These are phyloP conservation scores for Lithocarpus polystachyus DNA, from an alignment of 306 rosid genomes.

Conservation along the genomic window DNA sequence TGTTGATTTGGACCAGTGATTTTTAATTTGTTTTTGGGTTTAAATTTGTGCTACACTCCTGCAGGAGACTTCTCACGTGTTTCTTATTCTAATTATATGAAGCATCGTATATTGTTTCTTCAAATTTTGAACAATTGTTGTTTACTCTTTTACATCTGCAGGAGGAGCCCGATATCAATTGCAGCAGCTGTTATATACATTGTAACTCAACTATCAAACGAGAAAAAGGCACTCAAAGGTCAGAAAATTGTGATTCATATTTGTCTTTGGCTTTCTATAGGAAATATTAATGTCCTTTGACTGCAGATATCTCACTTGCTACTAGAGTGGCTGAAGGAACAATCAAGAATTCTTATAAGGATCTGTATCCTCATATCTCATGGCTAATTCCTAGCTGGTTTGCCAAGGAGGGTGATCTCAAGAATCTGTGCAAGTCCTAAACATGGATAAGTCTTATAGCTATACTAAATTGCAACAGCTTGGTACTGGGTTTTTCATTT, in stretches of 20 bases:
- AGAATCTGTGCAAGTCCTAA: conserved; percentile 82
- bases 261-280: neutral
- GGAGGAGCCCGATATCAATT: conserved; percentile 97
- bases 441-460: conserved; percentile 27
- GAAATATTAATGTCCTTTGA: neutral
- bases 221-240: conserved; percentile 91
- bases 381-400: conserved; percentile 88
- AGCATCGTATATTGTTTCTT: too few relatives aligned
- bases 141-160: conserved; percentile 18
- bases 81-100: too few relatives aligned
- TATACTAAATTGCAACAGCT: neutral
- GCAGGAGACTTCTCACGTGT: too few relatives aligned
- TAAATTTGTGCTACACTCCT: too few relatives aligned
- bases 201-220: conserved; percentile 84
- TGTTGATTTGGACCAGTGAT: too few relatives aligned
- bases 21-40: too few relatives aligned
- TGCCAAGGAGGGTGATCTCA: conserved; percentile 79
- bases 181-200: conserved; percentile 94
- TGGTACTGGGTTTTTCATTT: too few relatives aligned
- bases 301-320: conserved; percentile 80
- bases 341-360: conserved; percentile 85
- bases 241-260: conserved; percentile 2
- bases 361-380: conserved; percentile 78
- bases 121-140: neutral
- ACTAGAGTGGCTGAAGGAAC: conserved; percentile 98